Percentiles rank a stretch among this genome's conserved stretches.
These are phyloP conservation scores for Dothideomycetes sp. DNA, from an alignment of 2,329 filamentous ascomycete genomes.

Conservation along the genomic window DNA sequence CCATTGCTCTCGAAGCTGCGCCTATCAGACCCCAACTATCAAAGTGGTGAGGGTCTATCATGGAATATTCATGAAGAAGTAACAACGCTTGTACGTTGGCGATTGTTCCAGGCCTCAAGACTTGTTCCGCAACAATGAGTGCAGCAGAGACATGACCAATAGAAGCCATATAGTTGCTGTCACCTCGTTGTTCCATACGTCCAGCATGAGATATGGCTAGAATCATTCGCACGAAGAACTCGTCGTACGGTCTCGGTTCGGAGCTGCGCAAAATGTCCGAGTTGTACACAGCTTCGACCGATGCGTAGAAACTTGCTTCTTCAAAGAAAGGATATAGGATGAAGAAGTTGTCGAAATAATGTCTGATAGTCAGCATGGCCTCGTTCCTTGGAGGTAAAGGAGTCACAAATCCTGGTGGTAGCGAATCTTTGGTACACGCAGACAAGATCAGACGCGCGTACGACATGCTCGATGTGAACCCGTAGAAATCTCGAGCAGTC, in stretches of 20 bases:
- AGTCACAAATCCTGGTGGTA: slow-evolving; percentile 52
- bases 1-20: slow-evolving; percentile 74
- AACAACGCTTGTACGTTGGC: slow-evolving; percentile 80
- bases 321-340: slow-evolving; percentile 73
- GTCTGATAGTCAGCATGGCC: slow-evolving; percentile 62
- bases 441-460: slow-evolving; percentile 82
- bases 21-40: slow-evolving; percentile 92
- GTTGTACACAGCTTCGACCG: slow-evolving; percentile 68
- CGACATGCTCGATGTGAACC: slow-evolving; percentile 79
- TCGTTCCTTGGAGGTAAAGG: slow-evolving; percentile 62
- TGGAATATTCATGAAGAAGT: slow-evolving; percentile 78
- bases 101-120: slow-evolving; percentile 75
- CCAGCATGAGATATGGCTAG: slow-evolving; percentile 71
- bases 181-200: slow-evolving; percentile 57
- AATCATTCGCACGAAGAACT: slow-evolving; percentile 83
- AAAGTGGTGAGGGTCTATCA: slow-evolving; percentile 83
- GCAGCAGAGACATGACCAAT: slow-evolving; percentile 55
- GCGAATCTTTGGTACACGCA: slow-evolving; percentile 64
- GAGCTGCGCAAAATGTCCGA: not conserved
- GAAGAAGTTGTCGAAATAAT: slow-evolving; percentile 78
- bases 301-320: slow-evolving; percentile 66
- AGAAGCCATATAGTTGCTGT: slow-evolving; percentile 55
- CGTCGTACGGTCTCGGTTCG: slow-evolving; percentile 47
- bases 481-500: slow-evolving; percentile 86
- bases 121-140: slow-evolving; percentile 67